Base-by-base conservation (phyloP, 1,284 basidiomycete species). In the Ustilago xerochloae region DNA sequence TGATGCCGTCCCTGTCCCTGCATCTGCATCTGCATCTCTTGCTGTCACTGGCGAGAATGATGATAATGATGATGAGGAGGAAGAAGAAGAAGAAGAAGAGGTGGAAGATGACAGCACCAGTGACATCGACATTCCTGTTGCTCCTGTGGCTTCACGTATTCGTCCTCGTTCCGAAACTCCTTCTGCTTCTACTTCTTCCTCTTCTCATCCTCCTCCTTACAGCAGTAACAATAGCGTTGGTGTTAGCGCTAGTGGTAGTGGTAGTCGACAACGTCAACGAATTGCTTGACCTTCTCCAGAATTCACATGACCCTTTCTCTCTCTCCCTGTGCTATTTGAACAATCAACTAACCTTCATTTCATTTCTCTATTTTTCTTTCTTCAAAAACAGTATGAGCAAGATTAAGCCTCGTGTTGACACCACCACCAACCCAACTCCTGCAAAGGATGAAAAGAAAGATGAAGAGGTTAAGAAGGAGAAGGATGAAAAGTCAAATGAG, bases 351-450 rank as follows among this genome's bases (percentile, higher is more conserved):
- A 55, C 50, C 33, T 6, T 18, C 18, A 16, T 15, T 30, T 20
- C 20, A 28, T 16, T 16, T 33, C 26, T 43, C 5, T 35, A 35
- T 20, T 36, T 49, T n/a, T 47, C 29, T 38, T 49, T 18, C 16
- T 18, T 35, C 18, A 8, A 12, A 33, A 22, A 63, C 67, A 75
- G 72, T 57, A 78, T 83, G 56, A 72, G 62, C 60, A 81, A 81
- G 70, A 54, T 57, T 36, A 83, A 83, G 76, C 81, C 81, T 13
- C 59, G 67, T 18, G 59, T 72, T 38, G 63, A 77, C 24, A 59
- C 75, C 6, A 55, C 62, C 22, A 61, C 78, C 47, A 63, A 68
- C 6, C 77, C 81, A 6, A 74, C 78, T 24, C 53, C 73, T 8
- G 59, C 76, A 41, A 56, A 77, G 64, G 66, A 70, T 1, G 66